phyloP scores from a whole-genome alignment of 2,329 filamentous ascomycete genomes.

The Penicillium sumatraense region DNA sequence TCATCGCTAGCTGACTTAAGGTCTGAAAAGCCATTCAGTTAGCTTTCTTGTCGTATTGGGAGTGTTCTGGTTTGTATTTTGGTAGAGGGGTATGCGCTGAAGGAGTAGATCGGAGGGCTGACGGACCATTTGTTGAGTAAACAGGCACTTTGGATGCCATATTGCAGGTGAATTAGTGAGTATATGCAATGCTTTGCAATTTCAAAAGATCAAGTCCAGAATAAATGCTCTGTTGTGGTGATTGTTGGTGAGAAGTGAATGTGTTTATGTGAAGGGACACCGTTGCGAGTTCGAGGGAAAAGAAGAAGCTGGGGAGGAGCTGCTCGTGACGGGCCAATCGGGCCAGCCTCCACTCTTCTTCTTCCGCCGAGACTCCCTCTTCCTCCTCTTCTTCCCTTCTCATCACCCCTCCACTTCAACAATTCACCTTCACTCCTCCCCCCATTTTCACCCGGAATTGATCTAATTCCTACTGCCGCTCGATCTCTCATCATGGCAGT shows the following conservation, averaged over 20 bases:
- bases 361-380: constrained; percentile 19
- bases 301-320: constrained; percentile 30
- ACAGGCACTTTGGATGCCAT: constrained; percentile 47
- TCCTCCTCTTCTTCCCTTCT: constrained; percentile 21
- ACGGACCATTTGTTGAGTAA: constrained; percentile 50
- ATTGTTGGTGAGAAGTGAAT: not conserved
- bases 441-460: not conserved
- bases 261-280: constrained; percentile 25
- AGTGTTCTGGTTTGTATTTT: not conserved
- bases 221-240: not conserved
- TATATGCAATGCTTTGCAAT: not conserved
- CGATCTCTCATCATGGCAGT: constrained; percentile 71
- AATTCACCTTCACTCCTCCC: constrained; percentile 16
- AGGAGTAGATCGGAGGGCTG: constrained; percentile 18
- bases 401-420: constrained; percentile 9
- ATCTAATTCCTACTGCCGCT: constrained; percentile 3
- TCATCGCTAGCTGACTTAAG: constrained; percentile 97
- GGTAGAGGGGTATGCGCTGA: not conserved
- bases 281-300: constrained; percentile 40
- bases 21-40: constrained; percentile 58
- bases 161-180: constrained; percentile 8
- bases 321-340: constrained; percentile 29
- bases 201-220: not conserved
- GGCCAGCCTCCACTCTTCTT: constrained; percentile 16
- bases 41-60: not conserved